phyloP scores from a whole-genome alignment of 1,139 yeast genomes.

The Kodamaea fungicola region DNA sequence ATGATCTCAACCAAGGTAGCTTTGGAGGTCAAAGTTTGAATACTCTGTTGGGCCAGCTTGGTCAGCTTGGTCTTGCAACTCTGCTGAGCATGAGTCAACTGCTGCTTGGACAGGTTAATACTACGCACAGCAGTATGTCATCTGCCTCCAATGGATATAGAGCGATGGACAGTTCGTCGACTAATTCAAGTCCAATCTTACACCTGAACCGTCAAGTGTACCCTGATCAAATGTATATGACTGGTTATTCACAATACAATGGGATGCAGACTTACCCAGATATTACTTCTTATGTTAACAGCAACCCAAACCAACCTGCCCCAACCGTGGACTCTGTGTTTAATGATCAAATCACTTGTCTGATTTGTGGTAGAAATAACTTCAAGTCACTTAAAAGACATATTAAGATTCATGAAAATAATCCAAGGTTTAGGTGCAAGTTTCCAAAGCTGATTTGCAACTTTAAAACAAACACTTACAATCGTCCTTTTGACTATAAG shows the following conservation, averaged over 20 bases:
- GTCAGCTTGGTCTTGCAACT: neutral
- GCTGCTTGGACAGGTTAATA: neutral
- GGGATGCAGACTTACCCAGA: conserved; percentile 13
- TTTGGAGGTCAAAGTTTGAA: neutral
- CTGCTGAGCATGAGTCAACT: neutral
- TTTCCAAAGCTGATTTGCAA: conserved; percentile 16
- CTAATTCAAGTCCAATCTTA: neutral
- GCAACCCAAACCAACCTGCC: conserved; percentile 14
- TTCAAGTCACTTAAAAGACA: conserved; percentile 18
- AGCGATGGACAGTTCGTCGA: neutral
- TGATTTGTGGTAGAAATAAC: conserved; percentile 15
- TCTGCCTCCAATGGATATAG: neutral
- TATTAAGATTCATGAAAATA: conserved; percentile 15
- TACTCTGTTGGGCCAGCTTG: neutral
- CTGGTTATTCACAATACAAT: neutral
- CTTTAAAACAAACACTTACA: conserved; percentile 16
- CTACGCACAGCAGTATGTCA: neutral
- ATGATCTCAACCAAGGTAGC: conserved; percentile 2
- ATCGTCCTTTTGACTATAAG: conserved; percentile 19
- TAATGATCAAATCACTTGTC: conserved; percentile 16
- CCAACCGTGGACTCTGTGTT: conserved; percentile 18
- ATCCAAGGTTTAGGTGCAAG: conserved; percentile 15
- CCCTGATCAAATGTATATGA: neutral
- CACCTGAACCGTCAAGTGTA: neutral
- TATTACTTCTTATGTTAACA: conserved; percentile 17